phyloP scores from a whole-genome alignment of 257 asterid genomes.

The Buddleja alternifolia region DNA sequence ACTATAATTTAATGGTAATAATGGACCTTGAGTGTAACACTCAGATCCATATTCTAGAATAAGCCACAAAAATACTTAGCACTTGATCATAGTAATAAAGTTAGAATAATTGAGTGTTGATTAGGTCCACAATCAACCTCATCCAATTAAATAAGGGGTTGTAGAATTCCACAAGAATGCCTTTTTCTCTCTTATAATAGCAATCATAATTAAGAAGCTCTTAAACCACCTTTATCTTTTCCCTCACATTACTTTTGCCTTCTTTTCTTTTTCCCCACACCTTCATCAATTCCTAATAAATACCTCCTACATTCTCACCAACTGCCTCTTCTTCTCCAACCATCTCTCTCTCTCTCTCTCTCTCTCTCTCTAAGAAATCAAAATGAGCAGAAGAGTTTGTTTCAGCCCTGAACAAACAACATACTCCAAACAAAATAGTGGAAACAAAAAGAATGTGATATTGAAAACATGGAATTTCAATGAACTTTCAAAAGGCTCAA shows the following conservation, averaged over 20 bases:
- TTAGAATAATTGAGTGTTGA: background rate
- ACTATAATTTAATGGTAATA: too few species aligned
- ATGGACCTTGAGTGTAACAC: too few species aligned
- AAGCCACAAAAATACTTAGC: background rate
- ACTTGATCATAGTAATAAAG: background rate
- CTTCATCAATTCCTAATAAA: conserved; percentile 44
- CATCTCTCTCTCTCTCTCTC: conserved; percentile 29
- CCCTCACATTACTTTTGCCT: background rate
- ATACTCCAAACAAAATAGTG: conserved; percentile 26
- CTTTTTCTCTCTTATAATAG: background rate
- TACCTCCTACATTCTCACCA: conserved; percentile 40
- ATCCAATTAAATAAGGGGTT: background rate
- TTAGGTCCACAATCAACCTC: conserved; percentile 11
- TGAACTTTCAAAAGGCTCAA: conserved; percentile 42
- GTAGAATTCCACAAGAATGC: background rate
- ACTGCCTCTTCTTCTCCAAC: conserved; percentile 16
- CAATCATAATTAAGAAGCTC: conserved; percentile 20
- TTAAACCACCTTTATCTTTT: conserved; percentile 19
- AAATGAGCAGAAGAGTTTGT: conserved; percentile 51
- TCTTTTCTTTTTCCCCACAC: conserved; percentile 10
- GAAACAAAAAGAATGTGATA: conserved; percentile 37
- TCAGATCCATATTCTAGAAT: too few species aligned
- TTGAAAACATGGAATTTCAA: conserved; percentile 40
- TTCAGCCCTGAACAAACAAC: conserved; percentile 48
- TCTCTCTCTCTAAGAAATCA: conserved; percentile 17